These are phyloP conservation scores for Camellia japonica DNA, from an alignment of 148 eudicot species.

Conservation along the genomic window DNA sequence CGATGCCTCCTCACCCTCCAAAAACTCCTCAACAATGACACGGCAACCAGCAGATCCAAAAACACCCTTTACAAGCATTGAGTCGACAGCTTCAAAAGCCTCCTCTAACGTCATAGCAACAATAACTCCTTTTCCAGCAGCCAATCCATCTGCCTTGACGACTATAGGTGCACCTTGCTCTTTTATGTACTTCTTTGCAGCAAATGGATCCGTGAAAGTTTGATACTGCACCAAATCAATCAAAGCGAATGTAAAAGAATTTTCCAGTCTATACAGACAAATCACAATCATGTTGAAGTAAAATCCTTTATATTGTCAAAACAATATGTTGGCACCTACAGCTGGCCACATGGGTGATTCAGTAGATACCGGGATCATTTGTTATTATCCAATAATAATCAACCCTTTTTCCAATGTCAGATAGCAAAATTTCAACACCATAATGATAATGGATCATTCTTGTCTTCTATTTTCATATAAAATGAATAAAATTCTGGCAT, in stretches of 20 bases:
- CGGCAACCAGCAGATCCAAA: slow-evolving; percentile 86
- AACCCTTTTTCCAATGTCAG: background rate
- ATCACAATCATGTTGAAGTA: too few species aligned
- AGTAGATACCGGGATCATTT: background rate
- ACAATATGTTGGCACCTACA: too few species aligned
- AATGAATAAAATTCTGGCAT: background rate
- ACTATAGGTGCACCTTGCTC: slow-evolving; percentile 89
- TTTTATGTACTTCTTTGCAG: slow-evolving; percentile 73
- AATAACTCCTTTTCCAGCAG: slow-evolving; percentile 93
- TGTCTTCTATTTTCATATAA: background rate
- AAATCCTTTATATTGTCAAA: too few species aligned
- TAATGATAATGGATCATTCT: background rate
- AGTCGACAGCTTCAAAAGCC: slow-evolving; percentile 81
- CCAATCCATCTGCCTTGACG: slow-evolving; percentile 82
- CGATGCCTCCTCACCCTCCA: slow-evolving; percentile 92
- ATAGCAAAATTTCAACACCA: too few species aligned
- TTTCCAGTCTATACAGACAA: too few species aligned
- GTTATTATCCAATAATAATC: background rate
- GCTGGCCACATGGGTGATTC: too few species aligned
- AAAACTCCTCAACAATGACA: slow-evolving; percentile 71
- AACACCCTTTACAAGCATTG: slow-evolving; percentile 64
- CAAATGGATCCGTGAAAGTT: slow-evolving; percentile 67
- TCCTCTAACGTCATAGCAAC: slow-evolving; percentile 79
- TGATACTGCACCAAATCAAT: slow-evolving; percentile 59
- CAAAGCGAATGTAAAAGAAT: background rate